These are phyloP conservation scores for Pythium scleroteichum DNA, from an alignment of 352 stramenopile genomes.

Conservation along the genomic window DNA sequence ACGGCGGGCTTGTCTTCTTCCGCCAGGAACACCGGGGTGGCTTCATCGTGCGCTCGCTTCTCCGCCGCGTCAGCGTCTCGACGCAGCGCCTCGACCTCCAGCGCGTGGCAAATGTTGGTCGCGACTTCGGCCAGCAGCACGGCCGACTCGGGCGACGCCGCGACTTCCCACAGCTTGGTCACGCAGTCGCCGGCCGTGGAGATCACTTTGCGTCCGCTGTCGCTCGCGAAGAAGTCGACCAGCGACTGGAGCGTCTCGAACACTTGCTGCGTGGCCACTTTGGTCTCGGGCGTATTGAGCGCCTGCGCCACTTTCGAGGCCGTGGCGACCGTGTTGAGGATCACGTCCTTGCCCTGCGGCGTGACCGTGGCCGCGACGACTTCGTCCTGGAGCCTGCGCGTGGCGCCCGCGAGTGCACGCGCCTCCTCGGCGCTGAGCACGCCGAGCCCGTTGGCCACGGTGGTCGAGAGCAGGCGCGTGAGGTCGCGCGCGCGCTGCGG, in stretches of 20 bases:
- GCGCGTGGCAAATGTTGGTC: conserved; percentile 69
- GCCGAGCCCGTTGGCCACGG: conserved; percentile 51
- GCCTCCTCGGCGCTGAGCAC: conserved; percentile 58
- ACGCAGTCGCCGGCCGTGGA: conserved; percentile 53
- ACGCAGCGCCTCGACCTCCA: conserved; percentile 56
- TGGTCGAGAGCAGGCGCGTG: conserved; percentile 59
- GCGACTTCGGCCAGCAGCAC: conserved; percentile 75
- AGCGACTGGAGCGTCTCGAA: conserved; percentile 67
- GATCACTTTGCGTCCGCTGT: conserved; percentile 57
- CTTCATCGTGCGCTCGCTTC: conserved; percentile 15
- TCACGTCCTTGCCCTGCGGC: conserved; percentile 51
- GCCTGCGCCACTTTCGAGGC: conserved; percentile 66
- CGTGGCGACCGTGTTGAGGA: conserved; percentile 66
- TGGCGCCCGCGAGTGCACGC: conserved; percentile 34
- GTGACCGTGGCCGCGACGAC: conserved; percentile 52
- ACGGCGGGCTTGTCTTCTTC: conserved; percentile 28
- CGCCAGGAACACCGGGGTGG: conserved; percentile 1
- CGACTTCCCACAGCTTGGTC: conserved; percentile 50
- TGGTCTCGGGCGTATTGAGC: conserved; percentile 71
- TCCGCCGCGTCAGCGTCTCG: conserved; percentile 18
- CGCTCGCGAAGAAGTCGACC: conserved; percentile 75
- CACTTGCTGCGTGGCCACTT: conserved; percentile 57
- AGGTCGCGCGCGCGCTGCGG: conserved; percentile 72
- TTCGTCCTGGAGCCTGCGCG: conserved; percentile 52
- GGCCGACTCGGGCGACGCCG: conserved; percentile 67